phyloP scores from a whole-genome alignment of 1,139 yeast genomes.

The Fermentozyma sake region DNA sequence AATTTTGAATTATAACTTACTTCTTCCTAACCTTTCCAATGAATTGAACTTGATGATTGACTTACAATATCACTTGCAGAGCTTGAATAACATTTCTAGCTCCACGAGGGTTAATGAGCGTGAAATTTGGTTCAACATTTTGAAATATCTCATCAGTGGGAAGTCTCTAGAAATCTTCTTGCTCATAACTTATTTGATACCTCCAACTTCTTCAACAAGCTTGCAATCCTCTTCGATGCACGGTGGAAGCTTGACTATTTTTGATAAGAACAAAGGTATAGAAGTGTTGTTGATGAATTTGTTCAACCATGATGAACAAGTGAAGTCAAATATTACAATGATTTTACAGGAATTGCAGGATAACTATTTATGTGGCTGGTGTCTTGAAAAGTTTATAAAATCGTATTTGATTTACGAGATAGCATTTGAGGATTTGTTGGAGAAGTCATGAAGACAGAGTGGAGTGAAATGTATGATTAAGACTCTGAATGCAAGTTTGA shows the following conservation, averaged over 20 bases:
- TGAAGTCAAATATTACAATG: slow-evolving; percentile 40
- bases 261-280: slow-evolving; percentile 46
- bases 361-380: slow-evolving; percentile 46
- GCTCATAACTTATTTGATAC: slow-evolving; percentile 39
- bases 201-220: slow-evolving; percentile 41
- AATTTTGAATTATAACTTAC: slow-evolving; percentile 29
- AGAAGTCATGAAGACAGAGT: slow-evolving; percentile 1
- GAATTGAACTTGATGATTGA: slow-evolving; percentile 44
- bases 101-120: slow-evolving; percentile 25
- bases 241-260: slow-evolving; percentile 41
- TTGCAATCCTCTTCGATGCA: slow-evolving; percentile 36
- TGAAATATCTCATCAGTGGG: slow-evolving; percentile 43
- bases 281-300: slow-evolving; percentile 40
- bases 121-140: slow-evolving; percentile 43
- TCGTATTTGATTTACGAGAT: slow-evolving; percentile 39
- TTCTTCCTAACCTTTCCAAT: slow-evolving; percentile 36
- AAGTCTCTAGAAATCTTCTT: slow-evolving; percentile 40
- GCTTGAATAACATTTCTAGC: slow-evolving; percentile 19
- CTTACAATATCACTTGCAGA: slow-evolving; percentile 41
- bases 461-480: neutral
- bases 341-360: slow-evolving; percentile 44
- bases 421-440: slow-evolving; percentile 37
- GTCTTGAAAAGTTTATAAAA: slow-evolving; percentile 34
- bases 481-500: neutral
- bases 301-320: slow-evolving; percentile 44